Evolutionary conservation across 257 asterid genomes (phyloP), one percentile per base, ranked within the genome.

Genomic region (Ocimum tenuiflorum): DNA sequence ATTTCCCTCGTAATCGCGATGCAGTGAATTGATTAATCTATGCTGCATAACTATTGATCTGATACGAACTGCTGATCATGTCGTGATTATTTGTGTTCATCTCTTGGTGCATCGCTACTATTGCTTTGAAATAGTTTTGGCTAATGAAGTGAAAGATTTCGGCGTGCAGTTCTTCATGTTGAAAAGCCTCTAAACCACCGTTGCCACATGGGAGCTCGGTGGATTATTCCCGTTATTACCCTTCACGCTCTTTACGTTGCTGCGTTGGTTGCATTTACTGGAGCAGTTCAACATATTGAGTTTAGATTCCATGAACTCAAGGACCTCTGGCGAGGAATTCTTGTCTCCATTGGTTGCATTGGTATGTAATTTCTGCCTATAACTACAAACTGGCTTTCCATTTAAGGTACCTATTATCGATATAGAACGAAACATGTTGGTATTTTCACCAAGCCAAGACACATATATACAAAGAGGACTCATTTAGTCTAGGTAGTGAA

Each of bases 281-380:
- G 79, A 70, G 92, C 96, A 13, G 48, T 86, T 78, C 94, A 76
- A 48, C 95, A 89, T 72, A 69, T 89, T 23, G 90, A 89, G 73
- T 89, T 89, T 75, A 83, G 92, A 77, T 89, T 89, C 82, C 87
- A 83, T 13, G 96, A 89, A 77, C 84, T 86, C 69, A 89, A 89
- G 79, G 95, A 83, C 68, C 95, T 89, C 52, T 85, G 95, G 95
- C 86, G 94, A 12, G 96, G 95, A 55, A 80, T 85, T 59, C 77
- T 89, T 46, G 89, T 87, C 39, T 77, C 91, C 54, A 23, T 77
- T 65, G 81, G 77, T 79, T 79, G 82, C 82, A 75, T 89, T 43
- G 96, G 96, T 89, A 81, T 43, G 46, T 69, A 55, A 62, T 62
- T 8, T 62, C 67, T 31, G 38, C 33, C 47, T 52, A 11, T 27